Evolutionary conservation across 2,329 filamentous ascomycete species (phyloP), one percentile per base, ranked within the genome.

Genomic region (Paraphoma chrysanthemicola): DNA sequence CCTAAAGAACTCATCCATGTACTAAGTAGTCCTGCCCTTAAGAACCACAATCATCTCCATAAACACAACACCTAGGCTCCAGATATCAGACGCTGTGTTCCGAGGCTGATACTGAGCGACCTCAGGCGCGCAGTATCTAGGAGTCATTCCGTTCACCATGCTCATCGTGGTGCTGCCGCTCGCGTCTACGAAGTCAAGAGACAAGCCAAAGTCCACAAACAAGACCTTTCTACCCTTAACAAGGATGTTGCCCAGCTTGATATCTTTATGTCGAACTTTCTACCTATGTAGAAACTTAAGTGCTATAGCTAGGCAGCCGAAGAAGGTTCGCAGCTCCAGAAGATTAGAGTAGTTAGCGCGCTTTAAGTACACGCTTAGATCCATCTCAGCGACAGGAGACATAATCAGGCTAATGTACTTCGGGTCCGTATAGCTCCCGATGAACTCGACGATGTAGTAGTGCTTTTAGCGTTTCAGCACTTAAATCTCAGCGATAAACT

Each of bases 191-290:
- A 63, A 62, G 48, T 64, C 57, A 28, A 53, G 30, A 39, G 59
- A 63, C 11, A 67, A 47, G 11, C 72, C 67, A 56, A 75, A 75
- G 50, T 74, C 71, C 5, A 68, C 61, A 31, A 72, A 55, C 7
- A 71, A 50, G 23, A 71, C 51, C 1, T 57, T 59, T 5, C 57
- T 56, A 14, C 51, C 18, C 31, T 67, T 33, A 17, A 73, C 58
- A 9, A 74, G 61, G 29, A 75, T 73, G 41, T 74, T 42, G 17
- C 39, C 12, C 7, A 12, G 31, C 31, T 33, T 33, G 31, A 33
- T 33, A 12, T 33, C 31, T 33, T 33, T 33, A 45, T 75, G 69
- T 30, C 68, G 59, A 29, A 72, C 58, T 4, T 60, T 59, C 33
- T 62, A 52, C 6, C 72, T n/a, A n/a, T 42, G 39, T n/a, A 42